phyloP scores from a whole-genome alignment of 2,329 filamentous ascomycete genomes.

The Colletotrichum phormii region DNA sequence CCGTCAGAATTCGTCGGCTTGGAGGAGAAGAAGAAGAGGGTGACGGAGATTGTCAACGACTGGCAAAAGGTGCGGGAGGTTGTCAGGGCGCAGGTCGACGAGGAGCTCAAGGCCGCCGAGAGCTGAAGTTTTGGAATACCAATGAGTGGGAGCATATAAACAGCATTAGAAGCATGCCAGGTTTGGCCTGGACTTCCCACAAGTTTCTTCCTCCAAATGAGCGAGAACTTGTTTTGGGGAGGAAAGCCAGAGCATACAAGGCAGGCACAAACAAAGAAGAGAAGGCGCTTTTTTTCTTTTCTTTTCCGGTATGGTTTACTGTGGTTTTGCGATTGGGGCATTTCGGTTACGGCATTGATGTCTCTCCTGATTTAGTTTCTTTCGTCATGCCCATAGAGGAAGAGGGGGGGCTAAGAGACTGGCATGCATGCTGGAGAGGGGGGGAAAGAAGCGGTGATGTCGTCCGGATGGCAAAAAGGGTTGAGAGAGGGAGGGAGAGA shows the following conservation, averaged over 20 bases:
- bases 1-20: conserved; percentile 86
- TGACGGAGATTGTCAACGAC: conserved; percentile 75
- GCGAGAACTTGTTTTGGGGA: too few species aligned
- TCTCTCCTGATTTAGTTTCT: neutral
- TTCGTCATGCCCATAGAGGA: neutral
- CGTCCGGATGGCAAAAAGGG: neutral
- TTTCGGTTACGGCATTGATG: neutral
- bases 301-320: neutral
- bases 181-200: neutral
- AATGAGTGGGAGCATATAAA: neutral
- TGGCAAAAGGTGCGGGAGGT: conserved; percentile 82
- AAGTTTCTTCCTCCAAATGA: too few species aligned
- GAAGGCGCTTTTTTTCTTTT: conserved; percentile 7
- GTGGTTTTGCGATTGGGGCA: neutral
- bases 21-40: conserved; percentile 78
- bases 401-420: neutral
- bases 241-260: neutral
- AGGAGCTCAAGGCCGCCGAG: conserved; percentile 59
- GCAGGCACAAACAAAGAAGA: neutral
- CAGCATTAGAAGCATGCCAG: neutral
- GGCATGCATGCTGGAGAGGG: neutral
- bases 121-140: conserved; percentile 10
- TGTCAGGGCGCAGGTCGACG: conserved; percentile 78
- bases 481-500: too few species aligned
- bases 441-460: neutral